Evolutionary conservation across 2,329 filamentous ascomycete genomes (phyloP), one percentile per base, ranked within the genome.

Genomic region (Pezicula radicicola): DNA sequence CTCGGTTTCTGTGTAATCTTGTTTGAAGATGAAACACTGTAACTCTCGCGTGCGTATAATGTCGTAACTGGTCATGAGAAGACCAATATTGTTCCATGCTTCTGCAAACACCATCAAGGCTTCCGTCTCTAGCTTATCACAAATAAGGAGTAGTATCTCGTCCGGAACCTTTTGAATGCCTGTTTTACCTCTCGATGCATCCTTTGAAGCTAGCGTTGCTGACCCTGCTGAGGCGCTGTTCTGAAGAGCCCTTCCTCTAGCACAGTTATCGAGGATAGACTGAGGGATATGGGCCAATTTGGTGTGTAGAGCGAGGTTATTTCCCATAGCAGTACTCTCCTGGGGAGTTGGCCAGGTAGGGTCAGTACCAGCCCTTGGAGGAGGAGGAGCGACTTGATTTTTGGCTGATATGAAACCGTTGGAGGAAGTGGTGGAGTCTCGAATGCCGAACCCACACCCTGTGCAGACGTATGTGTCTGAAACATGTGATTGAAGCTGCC

Each of bases 11-110:
- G 61, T 55, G 58, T 73, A 74, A 16, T 62, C 67, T 50, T 70
- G 63, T 61, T 77, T 78, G 33, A 75, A 63, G 41, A 66, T 68
- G 57, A 76, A 78, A 58, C 75, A 79, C 48, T 75, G 70, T 4
- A 78, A 60, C 58, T 78, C 75, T 12, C 74, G 70, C 43, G 68
- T 66, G 3, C 72, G 54, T 33, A 60, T 53, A 2, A 62, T 30
- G 33, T 63, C 58, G 33, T 40, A 57, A 13, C 42, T 51, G 2
- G 49, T 54, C 15, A 59, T 56, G 9, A 60, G 16, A n/a, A 18
- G 16, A 8, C 45, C 53, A n/a, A 60, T 48, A 43, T 36, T 49
- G 9, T 35, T n/a, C 57, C 59, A 63, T 33, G 55, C 52, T 44
- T 56, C 16, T 12, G 55, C 60, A 39, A 61, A 60, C 9, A 30